Percentiles rank a stretch among this genome's conserved stretches.
Evolutionary conservation across 257 asterid species (phyloP).

Genomic region (Misopates orontium): DNA sequence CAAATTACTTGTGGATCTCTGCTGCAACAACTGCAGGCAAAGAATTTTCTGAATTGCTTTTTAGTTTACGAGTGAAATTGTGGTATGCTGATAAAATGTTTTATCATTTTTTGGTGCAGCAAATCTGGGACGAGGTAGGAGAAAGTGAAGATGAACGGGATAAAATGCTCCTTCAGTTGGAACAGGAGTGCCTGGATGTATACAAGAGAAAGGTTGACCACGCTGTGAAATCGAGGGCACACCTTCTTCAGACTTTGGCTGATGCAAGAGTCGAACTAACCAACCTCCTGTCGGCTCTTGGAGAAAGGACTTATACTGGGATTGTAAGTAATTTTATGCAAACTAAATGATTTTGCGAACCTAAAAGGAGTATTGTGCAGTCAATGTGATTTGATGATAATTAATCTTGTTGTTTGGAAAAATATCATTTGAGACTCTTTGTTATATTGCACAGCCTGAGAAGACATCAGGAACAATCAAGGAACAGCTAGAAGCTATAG

Average conservation of each 20-base stretch:
- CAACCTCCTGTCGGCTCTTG: conserved; percentile 68
- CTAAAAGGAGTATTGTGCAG: neutral
- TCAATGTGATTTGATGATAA: neutral
- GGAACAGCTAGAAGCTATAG: conserved; percentile 91
- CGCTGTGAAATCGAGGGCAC: conserved; percentile 67
- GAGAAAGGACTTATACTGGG: conserved; percentile 74
- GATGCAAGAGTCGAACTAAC: conserved; percentile 65
- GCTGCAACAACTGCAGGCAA: conserved; percentile 84
- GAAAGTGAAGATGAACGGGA: conserved; percentile 88
- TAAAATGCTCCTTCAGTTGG: conserved; percentile 82
- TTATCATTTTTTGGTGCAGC: conserved; percentile 45
- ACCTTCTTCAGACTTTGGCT: conserved; percentile 63
- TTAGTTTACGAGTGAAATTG: neutral
- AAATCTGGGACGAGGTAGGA: conserved; percentile 97
- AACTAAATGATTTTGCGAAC: neutral
- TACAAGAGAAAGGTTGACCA: conserved; percentile 74
- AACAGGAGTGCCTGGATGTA: conserved; percentile 92
- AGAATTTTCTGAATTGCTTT: conserved; percentile 5
- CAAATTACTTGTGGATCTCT: conserved; percentile 79
- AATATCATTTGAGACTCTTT: too few relatives aligned
- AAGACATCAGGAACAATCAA: conserved; percentile 92
- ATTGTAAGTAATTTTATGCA: conserved; percentile 50
- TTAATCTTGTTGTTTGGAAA: neutral
- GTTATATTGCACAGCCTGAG: conserved; percentile 60
- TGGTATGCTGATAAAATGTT: conserved; percentile 18